Evolutionary conservation across 345 rosid genomes (phyloP).

Genomic region (Gossypium raimondii): DNA sequence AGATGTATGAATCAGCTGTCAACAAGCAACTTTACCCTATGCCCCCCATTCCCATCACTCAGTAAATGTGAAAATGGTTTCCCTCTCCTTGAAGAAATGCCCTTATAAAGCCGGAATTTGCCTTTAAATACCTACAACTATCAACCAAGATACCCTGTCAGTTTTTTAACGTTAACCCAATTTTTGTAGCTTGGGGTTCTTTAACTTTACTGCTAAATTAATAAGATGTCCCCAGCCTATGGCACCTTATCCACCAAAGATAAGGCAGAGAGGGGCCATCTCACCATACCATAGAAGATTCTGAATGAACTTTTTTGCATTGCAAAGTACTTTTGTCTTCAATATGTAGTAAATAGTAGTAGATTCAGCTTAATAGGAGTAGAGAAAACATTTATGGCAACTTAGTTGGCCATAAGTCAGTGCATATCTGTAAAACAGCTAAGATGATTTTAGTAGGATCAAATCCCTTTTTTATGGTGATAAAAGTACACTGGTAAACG

Average conservation of each 20-base stretch:
- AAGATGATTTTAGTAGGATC: slow-evolving; percentile 20
- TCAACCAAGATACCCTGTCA: not conserved
- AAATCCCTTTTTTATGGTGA: slow-evolving; percentile 14
- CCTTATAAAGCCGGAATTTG: not conserved
- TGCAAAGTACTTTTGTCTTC: slow-evolving; percentile 5
- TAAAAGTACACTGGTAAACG: slow-evolving; percentile 22
- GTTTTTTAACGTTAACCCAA: not conserved
- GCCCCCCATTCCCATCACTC: not conserved
- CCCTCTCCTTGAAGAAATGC: slow-evolving; percentile 9
- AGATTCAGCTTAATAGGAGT: slow-evolving; percentile 19
- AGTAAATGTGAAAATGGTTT: not conserved
- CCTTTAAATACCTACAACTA: not conserved
- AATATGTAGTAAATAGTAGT: slow-evolving; percentile 1
- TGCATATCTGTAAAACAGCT: slow-evolving; percentile 17
- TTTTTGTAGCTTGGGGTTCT: slow-evolving; percentile 10
- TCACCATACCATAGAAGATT: slow-evolving; percentile 17
- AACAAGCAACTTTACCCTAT: not conserved
- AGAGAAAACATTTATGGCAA: slow-evolving; percentile 4
- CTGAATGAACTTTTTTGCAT: slow-evolving; percentile 12
- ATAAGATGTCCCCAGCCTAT: slow-evolving; percentile 8
- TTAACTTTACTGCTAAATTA: slow-evolving; percentile 1
- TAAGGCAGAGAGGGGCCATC: slow-evolving; percentile 16
- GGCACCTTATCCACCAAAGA: slow-evolving; percentile 10
- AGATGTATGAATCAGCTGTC: not conserved
- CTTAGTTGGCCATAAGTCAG: slow-evolving; percentile 28